These are phyloP conservation scores for Helotiales sp. DNA, from an alignment of 2,329 filamentous ascomycete species.

Conservation along the genomic window DNA sequence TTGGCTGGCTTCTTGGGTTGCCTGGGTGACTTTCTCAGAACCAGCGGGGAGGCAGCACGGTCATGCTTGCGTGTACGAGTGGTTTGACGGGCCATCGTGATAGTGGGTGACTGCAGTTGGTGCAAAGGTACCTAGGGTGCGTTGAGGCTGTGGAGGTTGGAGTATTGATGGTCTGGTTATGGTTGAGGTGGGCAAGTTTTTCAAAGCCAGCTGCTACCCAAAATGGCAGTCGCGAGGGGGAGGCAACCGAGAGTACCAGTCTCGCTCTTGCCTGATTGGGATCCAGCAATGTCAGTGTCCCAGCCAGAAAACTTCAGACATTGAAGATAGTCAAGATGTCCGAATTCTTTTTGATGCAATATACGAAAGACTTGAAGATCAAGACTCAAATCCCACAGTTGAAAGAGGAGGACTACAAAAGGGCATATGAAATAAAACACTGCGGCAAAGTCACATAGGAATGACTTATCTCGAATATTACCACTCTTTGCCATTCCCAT, in stretches of 20 bases:
- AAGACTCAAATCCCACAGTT: not conserved
- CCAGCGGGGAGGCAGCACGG: conserved; percentile 6
- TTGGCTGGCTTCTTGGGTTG: not conserved
- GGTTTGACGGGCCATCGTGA: conserved; percentile 4
- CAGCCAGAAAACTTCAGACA: not conserved
- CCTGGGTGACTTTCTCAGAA: not conserved
- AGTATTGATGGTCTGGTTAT: not conserved
- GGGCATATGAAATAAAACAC: not conserved
- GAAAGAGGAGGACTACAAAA: not conserved
- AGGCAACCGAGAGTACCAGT: not conserved
- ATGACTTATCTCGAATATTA: not conserved
- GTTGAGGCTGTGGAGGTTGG: not conserved
- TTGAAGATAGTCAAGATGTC: not conserved
- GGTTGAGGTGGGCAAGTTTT: not conserved
- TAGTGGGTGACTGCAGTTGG: not conserved
- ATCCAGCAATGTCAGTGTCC: not conserved
- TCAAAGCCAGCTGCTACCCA: not conserved
- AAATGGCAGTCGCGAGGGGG: not conserved
- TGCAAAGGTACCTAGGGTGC: not conserved
- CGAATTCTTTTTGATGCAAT: too few species aligned
- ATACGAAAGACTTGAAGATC: too few species aligned
- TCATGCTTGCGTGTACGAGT: not conserved
- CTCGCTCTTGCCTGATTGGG: not conserved
- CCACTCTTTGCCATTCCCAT: not conserved
- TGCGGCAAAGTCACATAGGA: not conserved